phyloP scores from a whole-genome alignment of 2,329 filamentous ascomycete species.

The Diplodia mutila region DNA sequence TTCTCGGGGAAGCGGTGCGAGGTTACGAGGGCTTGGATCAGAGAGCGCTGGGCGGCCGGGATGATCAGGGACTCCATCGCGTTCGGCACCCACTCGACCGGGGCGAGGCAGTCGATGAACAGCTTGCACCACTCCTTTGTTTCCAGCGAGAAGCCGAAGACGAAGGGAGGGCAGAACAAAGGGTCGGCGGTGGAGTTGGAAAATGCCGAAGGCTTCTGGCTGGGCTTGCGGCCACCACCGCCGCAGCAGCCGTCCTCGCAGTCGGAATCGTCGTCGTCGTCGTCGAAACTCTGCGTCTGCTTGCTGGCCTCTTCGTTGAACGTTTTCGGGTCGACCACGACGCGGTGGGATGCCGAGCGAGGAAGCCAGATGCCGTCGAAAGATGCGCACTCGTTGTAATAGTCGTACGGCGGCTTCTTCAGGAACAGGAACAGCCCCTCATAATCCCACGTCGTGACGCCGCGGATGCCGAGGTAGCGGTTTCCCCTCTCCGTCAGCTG shows the following conservation, averaged over 20 bases:
- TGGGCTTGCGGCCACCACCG: slow-evolving; percentile 12
- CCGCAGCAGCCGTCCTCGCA: not conserved
- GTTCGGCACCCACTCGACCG: slow-evolving; percentile 36
- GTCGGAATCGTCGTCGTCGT: not conserved
- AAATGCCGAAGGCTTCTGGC: slow-evolving; percentile 9
- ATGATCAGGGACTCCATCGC: slow-evolving; percentile 39
- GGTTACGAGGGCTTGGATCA: slow-evolving; percentile 35
- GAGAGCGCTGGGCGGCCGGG: slow-evolving; percentile 34
- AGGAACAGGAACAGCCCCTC: slow-evolving; percentile 31
- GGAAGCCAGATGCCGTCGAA: slow-evolving; percentile 30
- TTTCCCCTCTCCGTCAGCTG: slow-evolving; percentile 28
- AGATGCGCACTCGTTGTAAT: slow-evolving; percentile 27
- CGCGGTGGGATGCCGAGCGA: slow-evolving; percentile 29
- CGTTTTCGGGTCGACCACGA: slow-evolving; percentile 35
- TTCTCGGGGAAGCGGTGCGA: slow-evolving; percentile 32
- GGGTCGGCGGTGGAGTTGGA: slow-evolving; percentile 30
- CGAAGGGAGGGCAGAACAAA: slow-evolving; percentile 37
- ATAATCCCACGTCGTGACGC: slow-evolving; percentile 29
- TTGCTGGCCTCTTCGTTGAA: slow-evolving; percentile 31
- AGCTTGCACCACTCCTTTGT: slow-evolving; percentile 30
- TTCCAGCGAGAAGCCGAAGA: slow-evolving; percentile 30
- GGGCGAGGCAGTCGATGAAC: slow-evolving; percentile 33
- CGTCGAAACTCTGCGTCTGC: not conserved
- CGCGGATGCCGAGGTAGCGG: slow-evolving; percentile 28
- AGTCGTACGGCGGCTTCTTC: slow-evolving; percentile 31